phyloP scores from a whole-genome alignment of 805 yeast genomes.

The Pichia heedii region DNA sequence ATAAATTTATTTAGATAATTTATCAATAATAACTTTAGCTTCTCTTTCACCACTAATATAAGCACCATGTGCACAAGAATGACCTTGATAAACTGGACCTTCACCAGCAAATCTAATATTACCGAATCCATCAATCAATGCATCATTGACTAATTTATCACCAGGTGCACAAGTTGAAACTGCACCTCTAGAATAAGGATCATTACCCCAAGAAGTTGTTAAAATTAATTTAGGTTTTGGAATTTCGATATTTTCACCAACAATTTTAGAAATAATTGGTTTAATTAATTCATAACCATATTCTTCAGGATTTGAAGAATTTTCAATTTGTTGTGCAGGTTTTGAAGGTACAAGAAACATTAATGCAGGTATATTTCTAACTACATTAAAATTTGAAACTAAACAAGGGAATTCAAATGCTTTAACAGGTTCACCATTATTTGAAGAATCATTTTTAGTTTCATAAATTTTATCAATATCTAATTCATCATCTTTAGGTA shows the following conservation, averaged over 20 bases:
- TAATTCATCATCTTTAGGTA: constrained; percentile 16
- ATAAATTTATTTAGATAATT: constrained; percentile 1
- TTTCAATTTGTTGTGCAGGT: constrained; percentile 37
- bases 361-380: constrained; percentile 29
- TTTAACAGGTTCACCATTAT: constrained; percentile 6
- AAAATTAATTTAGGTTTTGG: constrained; percentile 21
- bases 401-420: constrained; percentile 25
- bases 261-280: constrained; percentile 31
- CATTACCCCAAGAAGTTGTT: constrained; percentile 37
- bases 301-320: constrained; percentile 22
- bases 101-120: constrained; percentile 47
- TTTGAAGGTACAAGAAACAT: constrained; percentile 41
- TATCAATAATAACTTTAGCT: constrained; percentile 21
- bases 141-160: constrained; percentile 32
- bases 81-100: constrained; percentile 41
- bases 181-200: constrained; percentile 43
- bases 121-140: constrained; percentile 24
- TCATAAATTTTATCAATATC: background rate
- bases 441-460: background rate
- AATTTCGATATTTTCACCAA: constrained; percentile 15
- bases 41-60: constrained; percentile 41
- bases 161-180: constrained; percentile 34
- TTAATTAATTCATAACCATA: constrained; percentile 34
- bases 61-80: constrained; percentile 50
- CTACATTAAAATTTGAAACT: constrained; percentile 19